A percentile compares a stretch with the other conserved stretches of the same genome.
These are phyloP conservation scores for Aphanomyces astaci DNA, from an alignment of 352 stramenopile genomes.

Conservation along the genomic window DNA sequence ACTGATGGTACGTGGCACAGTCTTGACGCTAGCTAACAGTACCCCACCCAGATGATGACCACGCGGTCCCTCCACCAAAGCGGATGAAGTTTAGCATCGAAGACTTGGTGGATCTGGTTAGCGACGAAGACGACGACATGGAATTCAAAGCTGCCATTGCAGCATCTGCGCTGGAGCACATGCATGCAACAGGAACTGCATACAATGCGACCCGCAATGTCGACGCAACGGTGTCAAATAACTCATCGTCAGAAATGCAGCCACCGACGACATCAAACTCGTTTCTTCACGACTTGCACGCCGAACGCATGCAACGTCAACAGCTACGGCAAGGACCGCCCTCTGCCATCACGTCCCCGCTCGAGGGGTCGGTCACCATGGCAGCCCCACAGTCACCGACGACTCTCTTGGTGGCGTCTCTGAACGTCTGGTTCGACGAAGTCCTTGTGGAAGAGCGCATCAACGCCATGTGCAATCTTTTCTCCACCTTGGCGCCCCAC, in stretches of 20 bases:
- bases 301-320: background rate
- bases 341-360: background rate
- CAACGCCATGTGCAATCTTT: background rate
- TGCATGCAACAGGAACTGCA: background rate
- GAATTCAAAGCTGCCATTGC: conserved; percentile 8
- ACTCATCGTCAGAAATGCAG: no score
- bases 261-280: background rate
- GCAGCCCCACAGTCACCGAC: background rate
- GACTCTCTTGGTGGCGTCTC: conserved; percentile 1
- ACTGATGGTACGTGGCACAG: background rate
- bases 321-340: background rate
- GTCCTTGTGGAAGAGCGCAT: conserved; percentile 12
- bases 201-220: background rate
- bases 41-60: background rate
- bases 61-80: background rate
- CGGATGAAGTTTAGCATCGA: conserved; percentile 4
- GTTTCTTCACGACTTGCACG: background rate
- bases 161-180: background rate
- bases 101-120: conserved; percentile 18
- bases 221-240: background rate
- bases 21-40: background rate
- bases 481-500: conserved; percentile 1
- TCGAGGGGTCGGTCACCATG: background rate
- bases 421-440: conserved; percentile 24
- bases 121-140: conserved; percentile 19